Percentiles rank a stretch among this genome's conserved stretches.
These are phyloP conservation scores for Geranium rotundifolium DNA, from an alignment of 345 rosid genomes.

Conservation along the genomic window DNA sequence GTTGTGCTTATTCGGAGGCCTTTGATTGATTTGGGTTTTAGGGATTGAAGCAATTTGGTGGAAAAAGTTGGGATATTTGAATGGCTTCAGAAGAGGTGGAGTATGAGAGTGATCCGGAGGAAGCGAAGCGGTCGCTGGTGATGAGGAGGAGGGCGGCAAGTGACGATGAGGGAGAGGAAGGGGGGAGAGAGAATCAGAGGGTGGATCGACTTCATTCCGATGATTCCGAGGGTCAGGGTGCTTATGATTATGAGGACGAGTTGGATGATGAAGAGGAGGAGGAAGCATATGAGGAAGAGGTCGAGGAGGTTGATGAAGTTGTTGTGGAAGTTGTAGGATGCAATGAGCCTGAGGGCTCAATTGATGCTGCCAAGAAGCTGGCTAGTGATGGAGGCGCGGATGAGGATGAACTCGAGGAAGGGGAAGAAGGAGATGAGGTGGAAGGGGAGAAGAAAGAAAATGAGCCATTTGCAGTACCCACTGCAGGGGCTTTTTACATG, in stretches of 20 bases:
- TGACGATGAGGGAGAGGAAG: slow-evolving; percentile 58
- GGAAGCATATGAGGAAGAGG: slow-evolving; percentile 18
- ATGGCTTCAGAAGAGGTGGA: slow-evolving; percentile 52
- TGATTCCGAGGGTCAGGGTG: slow-evolving; percentile 60
- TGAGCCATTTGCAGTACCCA: slow-evolving; percentile 88
- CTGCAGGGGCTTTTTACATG: slow-evolving; percentile 97
- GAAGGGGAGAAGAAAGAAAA: slow-evolving; percentile 53
- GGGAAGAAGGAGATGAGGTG: slow-evolving; percentile 13
- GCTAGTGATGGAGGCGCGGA: slow-evolving; percentile 24
- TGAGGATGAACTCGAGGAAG: slow-evolving; percentile 10
- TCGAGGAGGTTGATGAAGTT: slow-evolving; percentile 25
- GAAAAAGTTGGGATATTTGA: slow-evolving; percentile 4
- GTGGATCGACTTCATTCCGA: slow-evolving; percentile 45
- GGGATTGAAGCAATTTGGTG: background rate
- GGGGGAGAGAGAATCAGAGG: slow-evolving; percentile 14
- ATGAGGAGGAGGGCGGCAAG: slow-evolving; percentile 76
- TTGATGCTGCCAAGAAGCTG: slow-evolving; percentile 2
- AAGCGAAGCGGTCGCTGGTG: slow-evolving; percentile 48
- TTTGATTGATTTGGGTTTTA: background rate
- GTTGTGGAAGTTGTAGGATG: slow-evolving; percentile 21
- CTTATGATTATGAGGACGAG: slow-evolving; percentile 43
- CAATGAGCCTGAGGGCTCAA: slow-evolving; percentile 11
- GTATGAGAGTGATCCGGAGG: slow-evolving; percentile 91
- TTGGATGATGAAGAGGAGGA: slow-evolving; percentile 29
- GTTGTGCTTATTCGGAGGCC: no score